These are phyloP conservation scores for Solanum pennellii DNA, from an alignment of 257 asterid genomes.

Conservation along the genomic window DNA sequence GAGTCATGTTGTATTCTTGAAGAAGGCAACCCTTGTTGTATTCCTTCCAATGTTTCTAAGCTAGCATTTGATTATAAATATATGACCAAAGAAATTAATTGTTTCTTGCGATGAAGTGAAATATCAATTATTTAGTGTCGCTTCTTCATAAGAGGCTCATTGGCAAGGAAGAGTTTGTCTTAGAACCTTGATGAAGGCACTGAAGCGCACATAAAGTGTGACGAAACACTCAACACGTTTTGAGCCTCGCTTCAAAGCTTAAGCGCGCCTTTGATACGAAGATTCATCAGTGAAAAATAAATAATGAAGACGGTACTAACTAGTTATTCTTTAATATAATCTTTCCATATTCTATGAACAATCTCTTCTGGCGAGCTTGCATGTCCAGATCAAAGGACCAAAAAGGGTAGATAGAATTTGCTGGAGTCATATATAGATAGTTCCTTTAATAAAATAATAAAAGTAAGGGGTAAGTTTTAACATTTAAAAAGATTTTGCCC, in stretches of 20 bases:
- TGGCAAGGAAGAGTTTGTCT: background rate
- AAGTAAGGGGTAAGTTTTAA: background rate
- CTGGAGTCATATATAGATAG: background rate
- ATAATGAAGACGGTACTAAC: background rate
- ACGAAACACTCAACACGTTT: background rate
- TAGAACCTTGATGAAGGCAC: background rate
- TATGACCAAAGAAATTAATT: background rate
- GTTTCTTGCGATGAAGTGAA: background rate
- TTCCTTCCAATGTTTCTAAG: background rate
- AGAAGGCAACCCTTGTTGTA: background rate
- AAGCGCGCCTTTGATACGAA: background rate
- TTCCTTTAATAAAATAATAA: no score
- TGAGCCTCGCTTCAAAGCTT: background rate
- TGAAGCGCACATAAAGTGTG: background rate
- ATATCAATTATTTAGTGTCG: background rate
- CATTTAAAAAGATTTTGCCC: background rate
- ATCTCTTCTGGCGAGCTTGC: background rate
- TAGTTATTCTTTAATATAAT: background rate
- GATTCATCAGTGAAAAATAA: background rate
- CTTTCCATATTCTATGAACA: background rate
- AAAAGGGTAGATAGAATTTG: background rate
- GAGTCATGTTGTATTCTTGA: background rate
- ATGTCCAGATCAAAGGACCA: background rate
- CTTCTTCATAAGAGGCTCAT: background rate
- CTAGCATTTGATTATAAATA: background rate